A percentile compares a stretch with the other conserved stretches of the same genome.
Conservation (phyloP, 331 rosid genomes). For the Rosa hybrid region DNA sequence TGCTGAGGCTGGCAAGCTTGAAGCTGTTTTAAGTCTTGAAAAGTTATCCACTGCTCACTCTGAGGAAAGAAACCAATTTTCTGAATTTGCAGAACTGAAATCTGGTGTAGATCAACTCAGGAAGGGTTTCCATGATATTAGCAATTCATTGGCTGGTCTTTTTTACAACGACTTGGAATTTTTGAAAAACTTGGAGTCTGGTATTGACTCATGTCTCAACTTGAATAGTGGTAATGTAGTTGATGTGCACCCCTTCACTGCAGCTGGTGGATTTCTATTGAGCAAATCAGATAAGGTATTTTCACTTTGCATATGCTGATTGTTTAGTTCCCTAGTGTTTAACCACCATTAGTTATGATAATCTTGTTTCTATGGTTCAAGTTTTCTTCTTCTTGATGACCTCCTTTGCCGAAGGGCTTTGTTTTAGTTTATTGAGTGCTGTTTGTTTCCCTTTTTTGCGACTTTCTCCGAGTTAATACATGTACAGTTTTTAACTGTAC, state of each 20-base stretch:
- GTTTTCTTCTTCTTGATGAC: slow-evolving; percentile 1
- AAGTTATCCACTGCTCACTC: slow-evolving; percentile 52
- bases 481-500: too few species aligned
- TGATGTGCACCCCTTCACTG: slow-evolving; percentile 38
- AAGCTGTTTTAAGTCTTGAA: slow-evolving; percentile 65
- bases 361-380: neutral
- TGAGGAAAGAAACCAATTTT: slow-evolving; percentile 52
- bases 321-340: slow-evolving; percentile 6
- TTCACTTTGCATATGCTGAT: neutral
- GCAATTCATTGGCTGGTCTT: slow-evolving; percentile 46
- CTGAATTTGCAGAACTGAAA: slow-evolving; percentile 62
- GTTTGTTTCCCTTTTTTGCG: neutral
- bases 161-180: slow-evolving; percentile 59
- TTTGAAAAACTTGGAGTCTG: slow-evolving; percentile 58
- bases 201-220: slow-evolving; percentile 55
- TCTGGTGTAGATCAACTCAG: slow-evolving; percentile 62
- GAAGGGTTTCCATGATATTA: slow-evolving; percentile 59
- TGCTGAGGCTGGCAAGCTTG: slow-evolving; percentile 67
- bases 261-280: slow-evolving; percentile 30
- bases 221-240: slow-evolving; percentile 37
- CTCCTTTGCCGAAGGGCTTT: neutral
- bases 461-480: too few species aligned
- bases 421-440: neutral
- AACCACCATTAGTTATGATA: slow-evolving; percentile 6
- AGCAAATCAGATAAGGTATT: slow-evolving; percentile 59